These are phyloP conservation scores for Dinochytrium kinnereticum DNA, from an alignment of 371 early-diverging fungal genomes.

Conservation along the genomic window DNA sequence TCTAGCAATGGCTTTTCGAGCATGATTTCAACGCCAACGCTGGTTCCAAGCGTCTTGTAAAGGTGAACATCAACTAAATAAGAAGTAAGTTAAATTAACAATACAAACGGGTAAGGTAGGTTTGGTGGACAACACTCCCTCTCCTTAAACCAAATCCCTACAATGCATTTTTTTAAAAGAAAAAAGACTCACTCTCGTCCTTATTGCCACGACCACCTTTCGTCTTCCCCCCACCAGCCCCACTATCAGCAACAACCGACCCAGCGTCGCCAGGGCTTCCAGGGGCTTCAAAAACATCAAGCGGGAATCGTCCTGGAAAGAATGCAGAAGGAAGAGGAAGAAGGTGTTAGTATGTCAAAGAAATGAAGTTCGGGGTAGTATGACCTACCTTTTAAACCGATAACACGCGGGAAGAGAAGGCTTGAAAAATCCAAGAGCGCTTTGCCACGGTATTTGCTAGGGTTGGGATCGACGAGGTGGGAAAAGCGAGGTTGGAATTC, in stretches of 20 bases:
- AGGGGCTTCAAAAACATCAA: conserved; percentile 38
- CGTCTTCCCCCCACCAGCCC: conserved; percentile 8
- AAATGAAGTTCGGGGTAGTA: no score
- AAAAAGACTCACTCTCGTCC: conserved; percentile 28
- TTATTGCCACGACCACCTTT: conserved; percentile 20
- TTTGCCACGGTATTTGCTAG: conserved; percentile 47
- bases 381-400: conserved; percentile 48
- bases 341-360: no score
- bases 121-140: no score
- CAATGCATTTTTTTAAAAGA: not conserved
- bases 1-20: conserved; percentile 55
- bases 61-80: conserved; percentile 24
- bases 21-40: conserved; percentile 43
- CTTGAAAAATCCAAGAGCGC: conserved; percentile 41
- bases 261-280: conserved; percentile 9
- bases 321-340: not conserved
- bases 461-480: conserved; percentile 43
- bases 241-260: not conserved
- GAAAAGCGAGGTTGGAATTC: conserved; percentile 50
- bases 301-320: conserved; percentile 27
- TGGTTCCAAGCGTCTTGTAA: conserved; percentile 48
- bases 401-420: conserved; percentile 51
- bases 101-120: no score
- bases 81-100: not conserved
- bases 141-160: no score